phyloP scores from a whole-genome alignment of 371 early-diverging fungal genomes.

The Mortierella sp. region DNA sequence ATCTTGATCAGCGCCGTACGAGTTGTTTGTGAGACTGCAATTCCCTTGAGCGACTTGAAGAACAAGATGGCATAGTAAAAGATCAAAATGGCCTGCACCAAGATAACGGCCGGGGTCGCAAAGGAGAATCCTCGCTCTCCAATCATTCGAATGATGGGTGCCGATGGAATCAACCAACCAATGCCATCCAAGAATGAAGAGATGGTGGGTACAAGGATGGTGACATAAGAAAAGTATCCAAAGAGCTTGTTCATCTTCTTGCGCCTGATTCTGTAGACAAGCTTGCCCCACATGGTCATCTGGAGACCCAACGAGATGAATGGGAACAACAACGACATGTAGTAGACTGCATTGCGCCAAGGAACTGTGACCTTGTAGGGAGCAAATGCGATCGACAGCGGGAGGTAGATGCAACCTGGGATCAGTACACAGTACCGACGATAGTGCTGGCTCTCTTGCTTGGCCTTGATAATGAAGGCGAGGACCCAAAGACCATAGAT shows the following conservation, averaged over 20 bases:
- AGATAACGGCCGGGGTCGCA: constrained; percentile 39
- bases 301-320: constrained; percentile 52
- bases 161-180: constrained; percentile 47
- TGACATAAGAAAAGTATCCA: constrained; percentile 36
- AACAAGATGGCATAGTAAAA: constrained; percentile 48
- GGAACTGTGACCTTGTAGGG: constrained; percentile 49
- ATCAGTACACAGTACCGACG: constrained; percentile 33
- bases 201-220: constrained; percentile 39
- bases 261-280: constrained; percentile 49
- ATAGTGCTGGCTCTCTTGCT: constrained; percentile 28
- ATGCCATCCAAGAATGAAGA: constrained; percentile 49
- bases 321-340: constrained; percentile 42
- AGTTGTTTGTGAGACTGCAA: constrained; percentile 42
- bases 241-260: constrained; percentile 41
- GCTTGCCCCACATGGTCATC: constrained; percentile 50
- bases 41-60: constrained; percentile 41
- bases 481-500: constrained; percentile 48
- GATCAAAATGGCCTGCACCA: constrained; percentile 40
- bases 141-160: constrained; percentile 44
- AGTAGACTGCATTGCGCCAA: constrained; percentile 49
- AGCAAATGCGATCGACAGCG: constrained; percentile 52
- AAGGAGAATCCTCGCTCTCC: constrained; percentile 48
- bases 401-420: constrained; percentile 44
- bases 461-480: constrained; percentile 25
- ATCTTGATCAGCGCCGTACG: constrained; percentile 49